Conservation (phyloP, 805 yeast species). For the Metschnikowia drakensbergensis region DNA sequence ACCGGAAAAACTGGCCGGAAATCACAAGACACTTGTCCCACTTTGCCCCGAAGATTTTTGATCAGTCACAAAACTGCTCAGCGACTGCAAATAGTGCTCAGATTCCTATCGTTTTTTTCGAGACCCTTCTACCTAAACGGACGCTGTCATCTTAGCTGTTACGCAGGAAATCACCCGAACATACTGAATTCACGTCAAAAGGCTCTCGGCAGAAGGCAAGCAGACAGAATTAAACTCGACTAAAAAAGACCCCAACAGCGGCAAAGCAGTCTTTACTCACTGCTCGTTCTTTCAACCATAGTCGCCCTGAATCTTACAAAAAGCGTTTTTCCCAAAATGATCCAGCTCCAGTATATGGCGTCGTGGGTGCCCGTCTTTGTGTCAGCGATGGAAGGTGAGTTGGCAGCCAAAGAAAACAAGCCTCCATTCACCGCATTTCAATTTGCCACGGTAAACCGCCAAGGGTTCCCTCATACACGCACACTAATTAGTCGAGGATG, state of each 20-base stretch:
- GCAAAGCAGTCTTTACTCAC: no score
- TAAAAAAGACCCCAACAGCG: no score
- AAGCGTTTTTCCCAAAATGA: constrained; percentile 17
- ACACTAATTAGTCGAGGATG: constrained; percentile 74
- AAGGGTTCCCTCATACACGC: constrained; percentile 58
- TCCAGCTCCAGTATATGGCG: constrained; percentile 42
- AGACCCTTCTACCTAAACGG: not conserved
- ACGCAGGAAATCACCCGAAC: not conserved
- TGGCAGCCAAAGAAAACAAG: constrained; percentile 19
- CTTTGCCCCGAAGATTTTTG: not conserved
- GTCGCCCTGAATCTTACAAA: not conserved
- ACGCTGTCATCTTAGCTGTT: not conserved
- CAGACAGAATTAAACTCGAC: not conserved
- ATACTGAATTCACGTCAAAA: not conserved
- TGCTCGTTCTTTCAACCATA: not conserved
- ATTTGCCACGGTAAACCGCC: constrained; percentile 59
- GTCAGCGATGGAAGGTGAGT: constrained; percentile 48
- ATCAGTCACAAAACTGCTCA: not conserved
- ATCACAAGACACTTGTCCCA: not conserved
- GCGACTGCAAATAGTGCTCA: not conserved
- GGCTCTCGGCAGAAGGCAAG: not conserved
- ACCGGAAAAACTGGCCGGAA: constrained; percentile 1
- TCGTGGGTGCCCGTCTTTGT: constrained; percentile 74
- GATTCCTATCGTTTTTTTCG: not conserved
- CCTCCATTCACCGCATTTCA: constrained; percentile 59